Evolutionary conservation across 192 early-diverging fungal genomes (phyloP).

Genomic region (Umbelopsis vinacea): DNA sequence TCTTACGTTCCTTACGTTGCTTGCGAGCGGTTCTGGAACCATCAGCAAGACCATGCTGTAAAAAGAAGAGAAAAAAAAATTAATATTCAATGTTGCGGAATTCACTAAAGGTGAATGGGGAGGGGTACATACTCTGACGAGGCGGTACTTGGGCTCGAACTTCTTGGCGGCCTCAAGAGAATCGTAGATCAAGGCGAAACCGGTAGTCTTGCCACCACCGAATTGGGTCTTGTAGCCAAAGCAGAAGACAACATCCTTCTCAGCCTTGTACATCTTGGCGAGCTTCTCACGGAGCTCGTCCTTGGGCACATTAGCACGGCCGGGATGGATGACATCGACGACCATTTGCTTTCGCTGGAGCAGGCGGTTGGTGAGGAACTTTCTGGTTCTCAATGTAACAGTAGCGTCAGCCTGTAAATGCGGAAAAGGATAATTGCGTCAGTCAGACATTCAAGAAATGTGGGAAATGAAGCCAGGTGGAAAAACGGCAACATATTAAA

Average conservation of each 20-base stretch:
- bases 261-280: slow-evolving; percentile 93
- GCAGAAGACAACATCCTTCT: slow-evolving; percentile 85
- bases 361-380: slow-evolving; percentile 99
- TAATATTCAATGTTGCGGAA: background rate
- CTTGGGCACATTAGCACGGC: slow-evolving; percentile 91
- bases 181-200: slow-evolving; percentile 97
- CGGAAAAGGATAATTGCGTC: background rate
- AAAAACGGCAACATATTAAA: too few relatives aligned
- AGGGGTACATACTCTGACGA: slow-evolving; percentile 67
- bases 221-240: slow-evolving; percentile 97
- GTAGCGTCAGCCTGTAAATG: slow-evolving; percentile 73
- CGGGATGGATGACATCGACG: slow-evolving; percentile 95
- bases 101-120: background rate
- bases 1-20: slow-evolving; percentile 99
- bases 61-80: background rate
- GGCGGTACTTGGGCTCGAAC: slow-evolving; percentile 99
- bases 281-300: slow-evolving; percentile 93
- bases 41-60: slow-evolving; percentile 58
- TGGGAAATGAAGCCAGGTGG: background rate
- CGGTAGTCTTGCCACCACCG: slow-evolving; percentile 96
- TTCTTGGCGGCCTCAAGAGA: slow-evolving; percentile 92
- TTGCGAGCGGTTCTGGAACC: slow-evolving; percentile 82
- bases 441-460: background rate
- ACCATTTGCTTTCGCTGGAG: slow-evolving; percentile 98
- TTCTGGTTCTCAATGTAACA: slow-evolving; percentile 97